A percentile compares a stretch with the other conserved stretches of the same genome.
phyloP scores from a whole-genome alignment of 2,329 filamentous ascomycete species.

The Fonsecaea multimorphosa region DNA sequence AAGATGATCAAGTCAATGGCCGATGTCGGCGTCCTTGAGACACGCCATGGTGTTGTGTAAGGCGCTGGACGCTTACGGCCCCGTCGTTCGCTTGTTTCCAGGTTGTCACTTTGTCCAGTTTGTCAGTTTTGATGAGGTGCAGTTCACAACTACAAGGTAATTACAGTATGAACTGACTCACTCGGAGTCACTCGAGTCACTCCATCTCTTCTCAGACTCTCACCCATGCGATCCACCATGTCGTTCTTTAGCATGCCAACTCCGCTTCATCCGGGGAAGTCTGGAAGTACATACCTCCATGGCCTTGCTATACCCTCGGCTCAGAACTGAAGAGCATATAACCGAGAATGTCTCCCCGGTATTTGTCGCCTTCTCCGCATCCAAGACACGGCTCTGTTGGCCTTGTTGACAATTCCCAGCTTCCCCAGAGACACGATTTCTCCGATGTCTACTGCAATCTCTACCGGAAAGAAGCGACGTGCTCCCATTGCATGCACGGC shows the following conservation, averaged over 20 bases:
- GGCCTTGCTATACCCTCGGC: slow-evolving; percentile 6
- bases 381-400: not conserved
- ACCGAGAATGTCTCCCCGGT: slow-evolving; percentile 10
- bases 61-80: not conserved
- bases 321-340: slow-evolving; percentile 7
- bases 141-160: not conserved
- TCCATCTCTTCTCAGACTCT: not conserved
- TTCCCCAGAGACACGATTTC: not conserved
- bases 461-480: slow-evolving; percentile 36
- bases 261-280: not conserved
- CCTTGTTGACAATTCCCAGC: not conserved
- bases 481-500: slow-evolving; percentile 60
- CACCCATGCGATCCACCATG: not conserved
- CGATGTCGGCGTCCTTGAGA: not conserved
- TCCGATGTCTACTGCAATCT: slow-evolving; percentile 2
- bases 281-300: not conserved
- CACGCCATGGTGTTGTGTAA: not conserved
- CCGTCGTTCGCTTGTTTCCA: not conserved
- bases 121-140: no score
- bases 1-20: not conserved
- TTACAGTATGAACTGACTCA: no score
- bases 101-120: not conserved
- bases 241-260: not conserved
- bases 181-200: no score
- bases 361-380: slow-evolving; percentile 1